phyloP scores from a whole-genome alignment of 1,139 yeast species.

The Neolecta irregularis region DNA sequence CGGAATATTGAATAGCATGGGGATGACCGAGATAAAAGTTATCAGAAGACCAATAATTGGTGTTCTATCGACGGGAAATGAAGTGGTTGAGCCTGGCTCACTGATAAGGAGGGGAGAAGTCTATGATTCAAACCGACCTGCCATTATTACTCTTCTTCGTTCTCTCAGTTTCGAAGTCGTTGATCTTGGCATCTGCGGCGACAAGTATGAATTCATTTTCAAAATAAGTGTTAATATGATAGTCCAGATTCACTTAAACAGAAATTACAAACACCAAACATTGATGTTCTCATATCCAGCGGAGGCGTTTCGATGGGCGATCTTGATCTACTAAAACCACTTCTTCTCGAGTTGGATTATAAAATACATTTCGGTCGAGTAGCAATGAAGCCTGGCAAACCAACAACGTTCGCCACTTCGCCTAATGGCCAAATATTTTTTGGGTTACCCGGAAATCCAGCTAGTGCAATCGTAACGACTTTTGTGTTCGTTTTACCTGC shows the following conservation, averaged over 20 bases:
- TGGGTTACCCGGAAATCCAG: conserved; percentile 41
- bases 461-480: conserved; percentile 34
- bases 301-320: conserved; percentile 48
- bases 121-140: conserved; percentile 36
- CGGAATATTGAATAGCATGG: conserved; percentile 32
- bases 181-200: conserved; percentile 34
- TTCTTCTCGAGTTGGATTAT: conserved; percentile 30
- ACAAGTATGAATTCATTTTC: too few species aligned
- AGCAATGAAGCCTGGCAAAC: conserved; percentile 41
- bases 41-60: conserved; percentile 31
- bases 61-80: conserved; percentile 37
- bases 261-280: conserved; percentile 19
- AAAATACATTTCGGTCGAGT: conserved; percentile 37
- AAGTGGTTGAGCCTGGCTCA: conserved; percentile 26
- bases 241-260: too few species aligned
- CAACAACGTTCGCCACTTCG: conserved; percentile 36
- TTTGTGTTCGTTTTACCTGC: conserved; percentile 35
- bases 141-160: conserved; percentile 25
- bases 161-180: conserved; percentile 24
- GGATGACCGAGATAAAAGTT: conserved; percentile 26
- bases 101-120: conserved; percentile 30
- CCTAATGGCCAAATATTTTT: conserved; percentile 23
- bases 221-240: too few species aligned
- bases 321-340: conserved; percentile 33
- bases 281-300: conserved; percentile 34